Evolutionary conservation across 2,329 filamentous ascomycete species (phyloP).

Genomic region (Penicillium sp.): DNA sequence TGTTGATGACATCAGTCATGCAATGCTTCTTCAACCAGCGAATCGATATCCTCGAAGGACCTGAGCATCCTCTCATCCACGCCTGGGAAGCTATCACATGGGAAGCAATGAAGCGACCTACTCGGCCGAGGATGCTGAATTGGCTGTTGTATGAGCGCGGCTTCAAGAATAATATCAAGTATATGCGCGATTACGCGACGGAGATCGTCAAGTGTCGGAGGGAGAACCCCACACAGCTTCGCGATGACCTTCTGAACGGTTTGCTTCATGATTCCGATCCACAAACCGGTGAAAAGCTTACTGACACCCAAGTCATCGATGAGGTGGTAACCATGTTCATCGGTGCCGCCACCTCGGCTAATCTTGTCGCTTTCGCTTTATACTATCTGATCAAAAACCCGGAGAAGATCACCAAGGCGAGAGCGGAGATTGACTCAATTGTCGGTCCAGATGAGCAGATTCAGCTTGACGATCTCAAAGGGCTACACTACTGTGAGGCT

Average conservation of each 20-base stretch:
- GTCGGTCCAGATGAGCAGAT: conserved; percentile 20
- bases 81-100: conserved; percentile 58
- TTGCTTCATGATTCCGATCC: conserved; percentile 62
- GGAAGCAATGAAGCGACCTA: conserved; percentile 58
- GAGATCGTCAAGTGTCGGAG: conserved; percentile 60
- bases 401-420: conserved; percentile 59
- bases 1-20: conserved; percentile 56
- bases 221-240: conserved; percentile 51
- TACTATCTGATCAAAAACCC: conserved; percentile 67
- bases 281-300: conserved; percentile 59
- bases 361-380: conserved; percentile 64
- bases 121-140: conserved; percentile 53
- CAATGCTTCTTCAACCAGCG: conserved; percentile 55
- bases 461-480: conserved; percentile 12
- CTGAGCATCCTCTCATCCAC: conserved; percentile 31
- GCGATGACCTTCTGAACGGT: conserved; percentile 62
- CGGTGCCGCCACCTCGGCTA: conserved; percentile 70
- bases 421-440: conserved; percentile 63
- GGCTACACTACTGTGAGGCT: conserved; percentile 62
- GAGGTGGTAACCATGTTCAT: conserved; percentile 68
- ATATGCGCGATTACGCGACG: conserved; percentile 56
- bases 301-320: conserved; percentile 62
- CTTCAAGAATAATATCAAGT: conserved; percentile 55
- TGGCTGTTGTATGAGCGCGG: conserved; percentile 53
- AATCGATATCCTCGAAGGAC: conserved; percentile 43